Base-by-base conservation (phyloP, 805 yeast genomes). In the Jamesozyma jinghongensis region DNA sequence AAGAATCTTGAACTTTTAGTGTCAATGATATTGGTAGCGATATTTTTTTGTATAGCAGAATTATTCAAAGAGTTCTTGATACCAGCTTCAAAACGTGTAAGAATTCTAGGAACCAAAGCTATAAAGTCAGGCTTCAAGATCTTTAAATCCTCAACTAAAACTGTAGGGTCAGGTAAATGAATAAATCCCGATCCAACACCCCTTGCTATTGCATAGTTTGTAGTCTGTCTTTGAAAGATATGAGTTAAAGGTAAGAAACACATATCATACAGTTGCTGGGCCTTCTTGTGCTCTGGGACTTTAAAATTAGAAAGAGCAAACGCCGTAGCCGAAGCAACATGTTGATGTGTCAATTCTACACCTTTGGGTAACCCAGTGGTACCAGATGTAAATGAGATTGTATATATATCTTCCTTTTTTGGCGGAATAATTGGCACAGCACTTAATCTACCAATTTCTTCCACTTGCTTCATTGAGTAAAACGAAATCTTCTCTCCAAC, bases 331-430 rank as follows among this genome's bases (percentile, higher is more conserved):
- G 82, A 70, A 11, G 71, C 64, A 10, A 73, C 67, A 52, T 70
- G 71, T 10, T 63, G 61, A 37, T 81, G 85, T 7, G 73, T 65
- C 33, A 74, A 43, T 37, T 70, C 73, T 14, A 77, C 87, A 40
- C 88, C 88, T 59, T 81, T 81, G 36, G 88, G 88, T 14, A 70
- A 60, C 14, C 86, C 86, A 1, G 87, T 80, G 2, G 88, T 81
- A 26, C 88, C 88, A 0, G 85, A 77, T 2, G 88, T 81, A 56
- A 80, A 81, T 6, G 81, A 75, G 36, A 81, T 73, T 14, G 87
- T 78, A 55, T 75, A 77, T 16, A 72, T 36, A 19, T 73, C 69
- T 13, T 73, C 70, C 1, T 78, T 73, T 1, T 58, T 62, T 19
- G 85, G 82, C 11, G 74, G 74, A 32, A 57, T 52, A 44, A 57